Conservation (phyloP, 257 asterid species). For the Solanum arcanum region DNA sequence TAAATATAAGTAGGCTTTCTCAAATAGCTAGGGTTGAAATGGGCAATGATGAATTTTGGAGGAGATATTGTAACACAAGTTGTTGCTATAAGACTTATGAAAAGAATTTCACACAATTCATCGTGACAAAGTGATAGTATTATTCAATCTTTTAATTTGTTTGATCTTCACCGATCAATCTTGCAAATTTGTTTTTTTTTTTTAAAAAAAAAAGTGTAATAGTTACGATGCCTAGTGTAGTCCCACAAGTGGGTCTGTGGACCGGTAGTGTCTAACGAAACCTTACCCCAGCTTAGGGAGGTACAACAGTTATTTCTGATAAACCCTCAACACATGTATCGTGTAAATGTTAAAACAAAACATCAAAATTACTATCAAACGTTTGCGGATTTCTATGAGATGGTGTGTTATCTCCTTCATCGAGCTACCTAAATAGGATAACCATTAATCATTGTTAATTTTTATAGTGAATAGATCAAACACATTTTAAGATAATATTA, state of each 20-base stretch:
- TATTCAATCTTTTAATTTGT: too few species aligned
- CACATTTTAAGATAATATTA: neutral
- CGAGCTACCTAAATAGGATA: neutral
- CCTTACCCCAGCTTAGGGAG: neutral
- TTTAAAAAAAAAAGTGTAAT: neutral
- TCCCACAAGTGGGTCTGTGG: neutral
- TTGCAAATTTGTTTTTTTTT: neutral
- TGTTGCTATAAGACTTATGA: too few species aligned
- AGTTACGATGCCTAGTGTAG: neutral
- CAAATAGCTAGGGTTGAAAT: too few species aligned
- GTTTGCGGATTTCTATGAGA: neutral
- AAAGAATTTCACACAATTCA: too few species aligned
- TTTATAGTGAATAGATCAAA: neutral
- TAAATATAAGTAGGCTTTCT: too few species aligned
- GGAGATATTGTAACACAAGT: too few species aligned
- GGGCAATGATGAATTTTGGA: too few species aligned
- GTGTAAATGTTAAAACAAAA: neutral
- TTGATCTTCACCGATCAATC: neutral
- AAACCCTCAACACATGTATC: neutral
- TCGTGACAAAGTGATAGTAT: too few species aligned
- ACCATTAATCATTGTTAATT: neutral
- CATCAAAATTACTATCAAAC: neutral
- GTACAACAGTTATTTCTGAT: neutral
- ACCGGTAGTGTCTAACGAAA: too few species aligned
- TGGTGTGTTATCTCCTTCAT: neutral